Conservation (phyloP, 495 filamentous ascomycete species). For the Neurospora sp. region DNA sequence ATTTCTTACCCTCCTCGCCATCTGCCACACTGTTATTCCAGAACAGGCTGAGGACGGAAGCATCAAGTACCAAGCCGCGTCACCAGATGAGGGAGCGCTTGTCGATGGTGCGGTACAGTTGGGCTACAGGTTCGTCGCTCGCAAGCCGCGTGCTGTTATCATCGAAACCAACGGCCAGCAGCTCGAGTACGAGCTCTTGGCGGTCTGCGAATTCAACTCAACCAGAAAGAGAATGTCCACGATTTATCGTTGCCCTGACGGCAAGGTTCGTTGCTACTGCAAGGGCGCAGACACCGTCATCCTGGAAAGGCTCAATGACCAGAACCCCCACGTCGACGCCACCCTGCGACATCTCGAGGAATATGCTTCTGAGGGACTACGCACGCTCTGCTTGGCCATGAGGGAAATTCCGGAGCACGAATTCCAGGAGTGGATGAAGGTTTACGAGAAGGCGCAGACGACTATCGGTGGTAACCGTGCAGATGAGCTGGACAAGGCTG, state of each 20-base stretch:
- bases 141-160: slow-evolving; percentile 77
- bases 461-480: slow-evolving; percentile 87
- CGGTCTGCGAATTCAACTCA: slow-evolving; percentile 98
- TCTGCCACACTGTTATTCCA: slow-evolving; percentile 96
- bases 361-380: slow-evolving; percentile 91
- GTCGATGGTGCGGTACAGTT: slow-evolving; percentile 82
- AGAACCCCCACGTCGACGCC: slow-evolving; percentile 73
- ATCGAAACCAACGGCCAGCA: slow-evolving; percentile 63
- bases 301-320: slow-evolving; percentile 67
- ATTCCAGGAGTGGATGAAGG: slow-evolving; percentile 75
- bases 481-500: slow-evolving; percentile 94
- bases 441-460: slow-evolving; percentile 82
- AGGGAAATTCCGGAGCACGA: slow-evolving; percentile 88
- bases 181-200: slow-evolving; percentile 80
- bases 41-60: slow-evolving; percentile 64
- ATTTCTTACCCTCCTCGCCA: slow-evolving; percentile 78
- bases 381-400: slow-evolving; percentile 92
- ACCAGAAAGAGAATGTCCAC: slow-evolving; percentile 97
- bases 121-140: slow-evolving; percentile 82
- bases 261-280: slow-evolving; percentile 83
- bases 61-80: slow-evolving; percentile 97
- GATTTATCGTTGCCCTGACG: slow-evolving; percentile 93
- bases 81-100: slow-evolving; percentile 92
- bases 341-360: slow-evolving; percentile 94
- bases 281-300: slow-evolving; percentile 99